Evolutionary conservation across 139 green algal genomes (phyloP), one percentile per base, ranked within the genome.

Genomic region (Chlorella vulgaris): DNA sequence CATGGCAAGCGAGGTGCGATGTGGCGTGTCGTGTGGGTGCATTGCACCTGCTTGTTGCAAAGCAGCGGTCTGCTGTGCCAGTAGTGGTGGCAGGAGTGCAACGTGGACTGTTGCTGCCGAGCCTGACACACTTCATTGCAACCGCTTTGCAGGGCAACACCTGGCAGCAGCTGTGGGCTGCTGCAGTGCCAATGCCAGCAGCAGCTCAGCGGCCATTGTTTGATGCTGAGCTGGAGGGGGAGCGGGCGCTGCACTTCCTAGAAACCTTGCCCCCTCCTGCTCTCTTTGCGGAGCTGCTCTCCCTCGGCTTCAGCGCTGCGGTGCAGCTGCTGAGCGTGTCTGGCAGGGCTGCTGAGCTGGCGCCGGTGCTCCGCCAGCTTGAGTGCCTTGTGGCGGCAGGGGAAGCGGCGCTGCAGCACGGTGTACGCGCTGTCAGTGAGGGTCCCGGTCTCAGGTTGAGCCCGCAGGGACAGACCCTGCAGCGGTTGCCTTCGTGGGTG

Each of bases 241-340:
- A 97, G 86, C 84, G 88, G 1, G 91, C 88, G 24, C 81, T 97
- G 50, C 92, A 97, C 80, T 91, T 89, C 31, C 74, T 96, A 65
- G 93, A 97, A 71, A 94, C 91, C 0, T 69, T 95, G 26, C 76
- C 81, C 1, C 91, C 92, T 13, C 62, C 28, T 0, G 80, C 78
- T 22, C 77, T 94, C 38, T 92, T 91, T 53, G 71, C 86, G 10
- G 86, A 91, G 76, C 88, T 97, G 73, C 81, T 94, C 43, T 84
- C 86, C 3, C 55, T 88, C 10, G 92, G 78, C 2, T 47, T 93
- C 24, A 78, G 82, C 19, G 76, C 81, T 1, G 85, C 89, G 2
- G 65, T 86, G 39, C 78, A 68, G 42, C 60, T 93, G 80, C 89
- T 97, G 78, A 80, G 67, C 3, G 22, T 38, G 19, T 73, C 70